These are phyloP conservation scores for Endocalyx cinctus DNA, from an alignment of 2,329 filamentous ascomycete genomes.

Conservation along the genomic window DNA sequence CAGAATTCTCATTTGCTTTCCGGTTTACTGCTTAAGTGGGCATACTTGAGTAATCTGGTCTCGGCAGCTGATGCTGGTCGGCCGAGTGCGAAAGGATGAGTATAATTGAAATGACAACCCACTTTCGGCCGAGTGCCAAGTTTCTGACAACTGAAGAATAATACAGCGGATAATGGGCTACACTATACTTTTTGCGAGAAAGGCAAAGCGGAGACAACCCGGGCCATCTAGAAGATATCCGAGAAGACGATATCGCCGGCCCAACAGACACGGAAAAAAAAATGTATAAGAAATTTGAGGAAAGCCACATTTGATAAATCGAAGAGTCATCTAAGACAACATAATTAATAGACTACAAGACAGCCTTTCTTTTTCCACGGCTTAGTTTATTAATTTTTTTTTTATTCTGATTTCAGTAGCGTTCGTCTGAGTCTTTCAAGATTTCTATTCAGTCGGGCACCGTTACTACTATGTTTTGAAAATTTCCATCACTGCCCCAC, in stretches of 20 bases:
- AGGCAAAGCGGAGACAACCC: neutral
- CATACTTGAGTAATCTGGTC: slow-evolving; percentile 3
- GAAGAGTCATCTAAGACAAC: neutral
- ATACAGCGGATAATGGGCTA: slow-evolving; percentile 1
- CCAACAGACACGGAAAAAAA: neutral
- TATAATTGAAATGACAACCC: slow-evolving; percentile 1
- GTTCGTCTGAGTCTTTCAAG: no score
- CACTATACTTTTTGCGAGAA: slow-evolving; percentile 1
- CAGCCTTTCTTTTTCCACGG: neutral
- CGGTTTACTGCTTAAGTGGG: neutral
- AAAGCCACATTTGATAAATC: slow-evolving; percentile 2
- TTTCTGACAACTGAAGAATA: slow-evolving; percentile 1
- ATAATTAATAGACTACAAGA: slow-evolving; percentile 4
- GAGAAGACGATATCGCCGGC: slow-evolving; percentile 2
- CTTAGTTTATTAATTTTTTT: slow-evolving; percentile 2
- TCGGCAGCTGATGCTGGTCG: slow-evolving; percentile 1
- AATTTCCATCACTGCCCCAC: no score
- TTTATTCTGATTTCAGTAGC: no score
- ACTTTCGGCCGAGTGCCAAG: slow-evolving; percentile 4
- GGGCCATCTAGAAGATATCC: neutral
- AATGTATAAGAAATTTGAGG: slow-evolving; percentile 3
- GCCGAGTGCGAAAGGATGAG: slow-evolving; percentile 2
- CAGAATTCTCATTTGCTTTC: no score
- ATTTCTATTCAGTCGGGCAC: no score
- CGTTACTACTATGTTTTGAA: no score